These are phyloP conservation scores for Bryoglossum gracile DNA, from an alignment of 495 filamentous ascomycete species.

Conservation along the genomic window DNA sequence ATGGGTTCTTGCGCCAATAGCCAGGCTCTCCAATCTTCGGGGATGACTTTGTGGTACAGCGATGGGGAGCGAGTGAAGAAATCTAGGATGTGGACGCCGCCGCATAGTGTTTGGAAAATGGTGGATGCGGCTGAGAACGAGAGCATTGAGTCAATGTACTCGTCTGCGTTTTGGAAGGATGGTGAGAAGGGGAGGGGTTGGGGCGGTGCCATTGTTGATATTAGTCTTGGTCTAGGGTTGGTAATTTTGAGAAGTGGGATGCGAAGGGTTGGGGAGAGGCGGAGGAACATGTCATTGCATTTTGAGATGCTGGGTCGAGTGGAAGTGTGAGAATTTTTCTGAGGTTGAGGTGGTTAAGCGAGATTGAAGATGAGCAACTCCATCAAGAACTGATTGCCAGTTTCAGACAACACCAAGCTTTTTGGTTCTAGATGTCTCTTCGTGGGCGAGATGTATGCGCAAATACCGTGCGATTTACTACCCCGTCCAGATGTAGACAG, in stretches of 20 bases:
- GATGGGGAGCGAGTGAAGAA: constrained; percentile 81
- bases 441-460: too few relatives aligned
- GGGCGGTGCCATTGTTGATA: constrained; percentile 36
- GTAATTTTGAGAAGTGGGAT: not conserved
- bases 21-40: constrained; percentile 72
- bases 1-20: constrained; percentile 62
- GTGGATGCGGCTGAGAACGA: constrained; percentile 64
- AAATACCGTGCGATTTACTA: too few relatives aligned
- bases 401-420: too few relatives aligned
- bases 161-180: constrained; percentile 51
- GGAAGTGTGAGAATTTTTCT: too few relatives aligned
- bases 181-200: constrained; percentile 50
- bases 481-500: too few relatives aligned
- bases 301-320: too few relatives aligned
- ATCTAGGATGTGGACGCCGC: constrained; percentile 90
- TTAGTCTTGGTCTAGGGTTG: not conserved
- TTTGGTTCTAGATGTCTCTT: too few relatives aligned
- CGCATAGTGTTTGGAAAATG: constrained; percentile 82
- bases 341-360: too few relatives aligned
- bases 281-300: not conserved
- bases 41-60: constrained; percentile 67
- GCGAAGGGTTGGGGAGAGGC: not conserved
- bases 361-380: too few relatives aligned
- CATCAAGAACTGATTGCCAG: too few relatives aligned
- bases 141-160: constrained; percentile 73